phyloP scores from a whole-genome alignment of 495 filamentous ascomycete species.

The Trichoderma asperelloides region DNA sequence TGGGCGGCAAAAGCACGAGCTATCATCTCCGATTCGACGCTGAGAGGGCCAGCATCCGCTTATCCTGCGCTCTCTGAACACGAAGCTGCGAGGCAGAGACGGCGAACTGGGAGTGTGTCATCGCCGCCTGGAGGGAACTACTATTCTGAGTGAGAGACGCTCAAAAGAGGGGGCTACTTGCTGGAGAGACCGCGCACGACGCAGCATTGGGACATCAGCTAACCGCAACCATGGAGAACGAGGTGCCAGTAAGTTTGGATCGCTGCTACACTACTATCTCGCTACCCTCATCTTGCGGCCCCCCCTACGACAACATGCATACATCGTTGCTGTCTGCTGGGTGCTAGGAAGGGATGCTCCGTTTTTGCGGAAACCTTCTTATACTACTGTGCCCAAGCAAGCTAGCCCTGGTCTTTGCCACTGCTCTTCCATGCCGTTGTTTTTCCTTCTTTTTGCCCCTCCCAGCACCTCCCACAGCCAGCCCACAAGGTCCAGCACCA shows the following conservation, averaged over 20 bases:
- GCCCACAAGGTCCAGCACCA: not conserved
- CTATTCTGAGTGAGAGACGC: not conserved
- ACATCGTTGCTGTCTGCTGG: not conserved
- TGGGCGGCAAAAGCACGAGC: not conserved
- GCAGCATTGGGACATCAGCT: too few relatives aligned
- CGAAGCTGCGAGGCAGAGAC: not conserved
- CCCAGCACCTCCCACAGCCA: not conserved
- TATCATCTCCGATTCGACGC: not conserved
- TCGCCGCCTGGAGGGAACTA: too few relatives aligned
- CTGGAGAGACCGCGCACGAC: too few relatives aligned
- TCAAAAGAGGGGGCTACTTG: too few relatives aligned
- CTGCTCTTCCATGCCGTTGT: not conserved
- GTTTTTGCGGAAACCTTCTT: not conserved
- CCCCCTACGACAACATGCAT: not conserved
- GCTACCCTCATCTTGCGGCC: not conserved
- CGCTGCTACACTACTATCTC: not conserved
- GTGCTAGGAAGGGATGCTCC: not conserved
- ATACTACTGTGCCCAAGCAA: not conserved
- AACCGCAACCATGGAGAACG: constrained; percentile 2
- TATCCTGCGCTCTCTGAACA: not conserved
- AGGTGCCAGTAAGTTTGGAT: not conserved
- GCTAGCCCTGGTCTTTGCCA: not conserved
- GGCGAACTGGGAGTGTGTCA: too few relatives aligned
- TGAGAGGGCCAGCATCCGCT: too few relatives aligned
- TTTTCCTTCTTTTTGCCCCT: constrained; percentile 1